Percentiles rank a stretch among this genome's conserved stretches.
These are phyloP conservation scores for Fraxinus floribunda DNA, from an alignment of 305 asterid species.

Conservation along the genomic window DNA sequence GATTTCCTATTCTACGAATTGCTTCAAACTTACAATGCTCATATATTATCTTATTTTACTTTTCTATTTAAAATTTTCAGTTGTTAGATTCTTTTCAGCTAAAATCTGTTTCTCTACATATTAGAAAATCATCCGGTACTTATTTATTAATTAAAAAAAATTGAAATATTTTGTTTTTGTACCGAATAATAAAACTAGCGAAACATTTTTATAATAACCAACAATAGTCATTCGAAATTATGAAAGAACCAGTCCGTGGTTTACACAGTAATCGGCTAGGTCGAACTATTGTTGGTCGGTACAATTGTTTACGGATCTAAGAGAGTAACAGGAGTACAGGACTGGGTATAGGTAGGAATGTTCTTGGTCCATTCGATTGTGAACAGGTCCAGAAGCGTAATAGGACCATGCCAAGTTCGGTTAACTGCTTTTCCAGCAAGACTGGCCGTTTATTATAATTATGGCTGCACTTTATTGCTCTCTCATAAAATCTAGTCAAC, in stretches of 20 bases:
- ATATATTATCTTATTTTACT: neutral
- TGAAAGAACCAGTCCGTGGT: neutral
- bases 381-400: neutral
- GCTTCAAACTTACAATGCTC: neutral
- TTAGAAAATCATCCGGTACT: neutral
- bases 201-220: neutral
- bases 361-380: neutral
- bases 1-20: neutral
- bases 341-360: neutral
- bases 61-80: neutral
- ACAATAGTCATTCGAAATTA: neutral
- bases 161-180: neutral
- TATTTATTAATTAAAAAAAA: neutral
- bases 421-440: neutral
- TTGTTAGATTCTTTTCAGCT: neutral
- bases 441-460: neutral
- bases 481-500: neutral
- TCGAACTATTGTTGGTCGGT: neutral
- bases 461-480: neutral
- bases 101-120: neutral
- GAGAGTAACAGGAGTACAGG: neutral
- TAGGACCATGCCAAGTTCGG: neutral
- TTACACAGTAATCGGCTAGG: neutral
- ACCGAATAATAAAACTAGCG: neutral
- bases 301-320: neutral